Conservation (phyloP, 805 yeast species). For the Candida maesae region DNA sequence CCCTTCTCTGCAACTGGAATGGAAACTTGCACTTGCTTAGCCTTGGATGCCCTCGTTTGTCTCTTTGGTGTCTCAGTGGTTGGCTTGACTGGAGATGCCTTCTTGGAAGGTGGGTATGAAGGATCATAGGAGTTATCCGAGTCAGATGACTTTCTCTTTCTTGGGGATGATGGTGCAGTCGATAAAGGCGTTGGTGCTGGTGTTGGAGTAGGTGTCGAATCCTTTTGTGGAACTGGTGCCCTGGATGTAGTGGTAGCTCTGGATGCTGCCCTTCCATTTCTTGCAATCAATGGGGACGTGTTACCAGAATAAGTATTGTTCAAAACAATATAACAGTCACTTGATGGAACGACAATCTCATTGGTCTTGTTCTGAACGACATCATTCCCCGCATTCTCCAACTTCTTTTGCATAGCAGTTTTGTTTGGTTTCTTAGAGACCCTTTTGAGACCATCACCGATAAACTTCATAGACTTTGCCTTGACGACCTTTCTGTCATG, state of each 20-base stretch:
- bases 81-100: background rate
- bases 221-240: background rate
- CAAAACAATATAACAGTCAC: slow-evolving; percentile 1
- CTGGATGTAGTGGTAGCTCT: slow-evolving; percentile 3
- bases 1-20: too few species aligned
- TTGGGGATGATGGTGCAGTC: background rate
- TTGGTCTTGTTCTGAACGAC: background rate
- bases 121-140: background rate
- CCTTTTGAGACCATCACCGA: background rate
- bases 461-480: slow-evolving; percentile 9
- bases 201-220: background rate
- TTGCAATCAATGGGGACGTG: slow-evolving; percentile 15
- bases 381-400: slow-evolving; percentile 8
- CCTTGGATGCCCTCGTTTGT: background rate
- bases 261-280: slow-evolving; percentile 4
- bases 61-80: background rate
- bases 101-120: background rate
- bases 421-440: background rate
- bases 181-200: background rate
- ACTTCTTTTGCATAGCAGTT: slow-evolving; percentile 8
- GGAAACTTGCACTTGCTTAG: too few species aligned
- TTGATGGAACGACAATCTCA: slow-evolving; percentile 5
- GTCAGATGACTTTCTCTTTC: background rate
- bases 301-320: slow-evolving; percentile 15
- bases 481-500: background rate